Evolutionary conservation across 495 filamentous ascomycete species (phyloP).

Genomic region (Parmelia sp.): DNA sequence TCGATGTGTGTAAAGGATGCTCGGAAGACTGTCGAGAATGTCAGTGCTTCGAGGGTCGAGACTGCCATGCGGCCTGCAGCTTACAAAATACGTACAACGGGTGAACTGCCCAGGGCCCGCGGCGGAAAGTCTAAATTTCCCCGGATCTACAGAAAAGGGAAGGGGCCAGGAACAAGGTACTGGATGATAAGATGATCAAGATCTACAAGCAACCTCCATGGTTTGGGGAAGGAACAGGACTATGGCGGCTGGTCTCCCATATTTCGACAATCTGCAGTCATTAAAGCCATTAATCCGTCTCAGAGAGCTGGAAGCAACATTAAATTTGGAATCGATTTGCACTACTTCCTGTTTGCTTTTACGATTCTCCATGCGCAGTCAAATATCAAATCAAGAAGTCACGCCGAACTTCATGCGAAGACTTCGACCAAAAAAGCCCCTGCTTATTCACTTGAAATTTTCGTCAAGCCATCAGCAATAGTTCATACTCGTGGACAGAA

Average conservation of each 20-base stretch:
- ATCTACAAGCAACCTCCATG: neutral
- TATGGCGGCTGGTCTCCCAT: neutral
- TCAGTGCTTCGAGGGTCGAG: neutral
- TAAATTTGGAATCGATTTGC: neutral
- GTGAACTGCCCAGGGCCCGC: neutral
- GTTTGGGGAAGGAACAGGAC: neutral
- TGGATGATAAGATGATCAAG: neutral
- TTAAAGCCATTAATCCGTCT: neutral
- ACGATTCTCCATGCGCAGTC: neutral
- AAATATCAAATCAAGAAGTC: neutral
- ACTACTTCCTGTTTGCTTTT: neutral
- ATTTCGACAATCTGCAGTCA: neutral
- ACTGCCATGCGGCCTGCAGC: neutral
- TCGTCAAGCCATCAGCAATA: neutral
- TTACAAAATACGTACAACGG: too few relatives aligned
- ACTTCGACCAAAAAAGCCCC: neutral
- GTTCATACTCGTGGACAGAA: neutral
- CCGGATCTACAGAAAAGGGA: neutral
- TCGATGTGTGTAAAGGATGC: neutral
- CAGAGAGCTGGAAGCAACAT: neutral
- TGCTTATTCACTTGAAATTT: neutral
- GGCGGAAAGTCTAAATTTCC: neutral
- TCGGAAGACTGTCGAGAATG: neutral
- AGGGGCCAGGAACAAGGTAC: slow-evolving; percentile 4
- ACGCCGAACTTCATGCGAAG: neutral